These are phyloP conservation scores for Porphyra umbilicalis DNA, from an alignment of 31 red algal genomes.

Conservation along the genomic window DNA sequence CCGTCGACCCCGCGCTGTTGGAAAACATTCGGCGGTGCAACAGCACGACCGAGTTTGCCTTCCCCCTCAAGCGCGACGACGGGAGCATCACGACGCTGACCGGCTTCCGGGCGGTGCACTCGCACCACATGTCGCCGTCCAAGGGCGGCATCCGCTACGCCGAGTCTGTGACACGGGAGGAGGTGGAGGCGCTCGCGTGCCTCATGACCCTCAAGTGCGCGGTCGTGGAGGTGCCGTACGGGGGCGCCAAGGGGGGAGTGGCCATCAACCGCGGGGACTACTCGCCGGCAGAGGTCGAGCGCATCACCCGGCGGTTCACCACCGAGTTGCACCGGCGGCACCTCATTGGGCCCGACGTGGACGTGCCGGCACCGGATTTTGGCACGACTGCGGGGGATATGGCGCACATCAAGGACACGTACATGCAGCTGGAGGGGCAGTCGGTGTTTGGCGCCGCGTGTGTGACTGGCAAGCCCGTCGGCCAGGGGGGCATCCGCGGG, in stretches of 20 bases:
- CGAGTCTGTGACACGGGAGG: constrained; percentile 55
- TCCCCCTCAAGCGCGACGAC: constrained; percentile 70
- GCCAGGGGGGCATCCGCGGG: constrained; percentile 89
- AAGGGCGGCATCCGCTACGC: constrained; percentile 98
- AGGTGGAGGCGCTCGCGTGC: constrained; percentile 88
- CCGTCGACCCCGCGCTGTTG: constrained; percentile 57
- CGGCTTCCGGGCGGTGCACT: constrained; percentile 89
- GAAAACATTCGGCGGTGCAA: constrained; percentile 74
- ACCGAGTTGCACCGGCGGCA: constrained; percentile 79
- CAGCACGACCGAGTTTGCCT: constrained; percentile 62
- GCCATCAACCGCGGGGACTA: constrained; percentile 67
- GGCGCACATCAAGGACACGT: constrained; percentile 89
- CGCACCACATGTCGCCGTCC: constrained; percentile 65
- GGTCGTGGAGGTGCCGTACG: constrained; percentile 86
- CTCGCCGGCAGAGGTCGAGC: constrained; percentile 57
- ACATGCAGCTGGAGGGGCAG: constrained; percentile 61
- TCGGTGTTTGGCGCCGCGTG: constrained; percentile 84
- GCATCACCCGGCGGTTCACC: constrained; percentile 77
- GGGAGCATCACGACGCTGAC: constrained; percentile 66
- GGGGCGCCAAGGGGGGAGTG: constrained; percentile 95
- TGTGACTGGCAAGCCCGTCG: constrained; percentile 94
- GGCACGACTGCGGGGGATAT: constrained; percentile 87
- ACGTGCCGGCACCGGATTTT: constrained; percentile 97
- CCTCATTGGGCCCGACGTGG: constrained; percentile 45
- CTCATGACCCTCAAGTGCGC: constrained; percentile 99